Base-by-base conservation (phyloP, 164 flowering plant genomes). In the Piper longum region DNA sequence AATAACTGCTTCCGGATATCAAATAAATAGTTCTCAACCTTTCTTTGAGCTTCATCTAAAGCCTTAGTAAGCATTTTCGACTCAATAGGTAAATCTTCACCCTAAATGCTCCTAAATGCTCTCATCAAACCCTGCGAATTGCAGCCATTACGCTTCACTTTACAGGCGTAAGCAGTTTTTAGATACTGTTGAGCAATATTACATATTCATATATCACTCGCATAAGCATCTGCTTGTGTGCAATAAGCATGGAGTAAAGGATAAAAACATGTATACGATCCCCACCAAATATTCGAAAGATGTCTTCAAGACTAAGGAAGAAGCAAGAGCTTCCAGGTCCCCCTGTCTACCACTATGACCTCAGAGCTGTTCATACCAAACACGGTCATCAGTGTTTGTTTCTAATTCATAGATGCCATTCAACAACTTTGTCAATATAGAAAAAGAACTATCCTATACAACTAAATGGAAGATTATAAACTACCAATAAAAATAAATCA, bases 331-430 rank as follows among this genome's bases (percentile, higher is more conserved):
- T 81, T 72, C 99, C 99, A 73, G 97, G 75, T 93, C 99, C 60
- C 99, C 97, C 73, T 93, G 99, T 57, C 99, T 77, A 56, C 99
- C 99, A 83, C 88, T 84, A 70, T 97, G 84, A 67, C 99, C 99
- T 65, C 97, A 91, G 68, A 93, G 79, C 99, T 93, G 76, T 54
- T 70, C 3, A 73, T 16, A 63, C 43, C 72, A 52, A 65, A 61
- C 54, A 62, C 17, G 48, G 44, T 17, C 42, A 66, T 26, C 36
- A 26, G 36, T 26, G 36, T 26, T 26, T 26, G 36, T 26, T 4
- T 57, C 26, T 8, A n/a, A 16, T 11, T 56, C 44, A 7, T 43
- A 41, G 41, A 41, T 17, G 12, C 16, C 40, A 64, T 7, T 52
- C 4, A 64, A n/a, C n/a, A 16, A 26, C 36, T 39, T 9, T 26